Base-by-base conservation (phyloP, 371 early-diverging fungal genomes). In the Circinella minor region DNA sequence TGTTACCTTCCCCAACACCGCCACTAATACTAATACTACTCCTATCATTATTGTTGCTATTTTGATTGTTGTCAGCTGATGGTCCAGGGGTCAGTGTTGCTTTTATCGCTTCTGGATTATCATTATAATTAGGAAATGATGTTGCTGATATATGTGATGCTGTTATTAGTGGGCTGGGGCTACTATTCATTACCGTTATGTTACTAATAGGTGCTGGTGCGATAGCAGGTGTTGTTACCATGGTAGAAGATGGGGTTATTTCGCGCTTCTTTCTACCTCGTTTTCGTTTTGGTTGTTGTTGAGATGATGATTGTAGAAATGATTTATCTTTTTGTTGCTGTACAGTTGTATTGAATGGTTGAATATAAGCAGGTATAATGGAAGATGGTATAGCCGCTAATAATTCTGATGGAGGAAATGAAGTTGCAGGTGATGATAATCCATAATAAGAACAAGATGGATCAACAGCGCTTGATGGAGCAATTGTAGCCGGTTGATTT, bases 211-310 rank as follows among this genome's bases (percentile, higher is more conserved):
- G 79, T 36, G 76, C 76, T 36, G 80, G 80, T 6, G 78, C 77
- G 39, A 77, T 70, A 66, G 68, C 63, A 36, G 38, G 51, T 17
- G 61, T 51, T 6, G 65, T 20, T 10, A 27, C 11, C 43, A 43
- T 43, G 43, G 11, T 6, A 39, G 63, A 46, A 18, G 61, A 15
- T 57, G 66, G 39, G 49, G 49, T 63, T 6, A 63, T 47, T 34
- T 80, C 80, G 17, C 79, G 74, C 69, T 81, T 81, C 75, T 81
- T 84, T 46, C 84, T 67, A 4, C 84, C 84, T 61, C 84, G 69
- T 55, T 81, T 81, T 71, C 77, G 75, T 64, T 76, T 81, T 4
- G 80, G 79, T 11, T 75, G 79, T 39, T 78, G 77, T 4, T 54
- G 39, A 20, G 74, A 64, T 3, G 71, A 71, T 18, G 73, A 73